phyloP scores from a whole-genome alignment of 352 stramenopile species.

The Pelagophyceae sp. region DNA sequence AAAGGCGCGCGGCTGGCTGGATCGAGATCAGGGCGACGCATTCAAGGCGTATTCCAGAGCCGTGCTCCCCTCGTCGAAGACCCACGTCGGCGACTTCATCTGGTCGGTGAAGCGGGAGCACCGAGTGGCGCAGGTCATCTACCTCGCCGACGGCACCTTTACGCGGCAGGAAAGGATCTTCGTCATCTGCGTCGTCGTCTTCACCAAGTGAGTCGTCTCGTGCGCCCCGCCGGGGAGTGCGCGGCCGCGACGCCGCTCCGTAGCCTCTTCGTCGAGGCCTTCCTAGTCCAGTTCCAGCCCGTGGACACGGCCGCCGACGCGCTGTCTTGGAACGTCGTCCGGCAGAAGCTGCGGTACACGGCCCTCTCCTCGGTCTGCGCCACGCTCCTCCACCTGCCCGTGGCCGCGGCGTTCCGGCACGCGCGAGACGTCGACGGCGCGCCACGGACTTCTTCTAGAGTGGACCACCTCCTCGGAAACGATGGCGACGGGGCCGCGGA shows the following conservation, averaged over 20 bases:
- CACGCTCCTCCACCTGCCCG: neutral
- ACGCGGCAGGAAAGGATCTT: neutral
- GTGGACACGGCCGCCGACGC: neutral
- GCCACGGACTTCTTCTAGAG: neutral
- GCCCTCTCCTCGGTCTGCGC: neutral
- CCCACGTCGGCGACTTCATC: neutral
- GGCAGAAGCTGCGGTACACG: neutral
- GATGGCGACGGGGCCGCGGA: neutral
- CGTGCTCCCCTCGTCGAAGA: neutral
- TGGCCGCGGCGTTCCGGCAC: neutral
- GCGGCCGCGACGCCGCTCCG: no score
- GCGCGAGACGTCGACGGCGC: neutral
- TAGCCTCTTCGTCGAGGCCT: neutral
- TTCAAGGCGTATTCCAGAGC: neutral
- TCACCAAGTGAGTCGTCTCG: no score
- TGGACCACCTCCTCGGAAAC: neutral
- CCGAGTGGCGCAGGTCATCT: conserved; percentile 1
- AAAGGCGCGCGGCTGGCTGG: neutral
- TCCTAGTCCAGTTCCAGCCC: neutral
- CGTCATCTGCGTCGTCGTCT: neutral
- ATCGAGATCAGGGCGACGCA: neutral
- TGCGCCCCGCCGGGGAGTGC: no score
- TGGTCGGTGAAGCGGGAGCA: neutral
- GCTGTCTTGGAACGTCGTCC: neutral
- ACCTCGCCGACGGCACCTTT: conserved; percentile 1